Base-by-base conservation (phyloP, 495 filamentous ascomycete species). In the Cercophora samala region DNA sequence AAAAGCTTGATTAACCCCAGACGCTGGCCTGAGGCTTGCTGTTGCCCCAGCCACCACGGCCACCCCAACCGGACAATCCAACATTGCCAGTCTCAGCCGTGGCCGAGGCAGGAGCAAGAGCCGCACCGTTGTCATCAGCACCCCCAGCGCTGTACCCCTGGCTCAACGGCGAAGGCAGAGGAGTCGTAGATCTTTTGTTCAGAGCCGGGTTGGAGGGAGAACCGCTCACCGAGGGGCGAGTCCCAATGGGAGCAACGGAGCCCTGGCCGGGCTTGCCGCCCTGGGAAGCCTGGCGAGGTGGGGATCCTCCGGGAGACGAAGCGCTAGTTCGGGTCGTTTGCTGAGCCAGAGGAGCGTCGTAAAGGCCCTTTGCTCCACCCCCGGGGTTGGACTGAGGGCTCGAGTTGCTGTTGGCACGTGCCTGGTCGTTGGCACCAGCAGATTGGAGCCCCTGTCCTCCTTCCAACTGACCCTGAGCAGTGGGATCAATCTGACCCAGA, bases 211-310 rank as follows among this genome's bases (percentile, higher is more conserved):
- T 94, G 13, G 80, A 74, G 68, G 88, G 86, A 58, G 75, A 72
- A 68, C 83, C 77, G 37, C 79, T 74, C 15, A 66, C 83, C 24
- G 84, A 80, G 0, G 93, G 95, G 29, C 95, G 89, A 60, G 96
- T 97, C 52, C 95, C 95, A 70, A 99, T 99, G 23, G 95, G 94
- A 18, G 93, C 94, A 21, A 97, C 92, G 21, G 87, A 82, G 37
- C 72, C 69, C 64, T 79, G 79, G 29, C 74, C 73, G 5, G 79
- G 69, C 66, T 87, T 86, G 51, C 80, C 81, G 22, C 80, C 86
- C 21, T 83, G 79, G 11, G 81, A 78, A 19, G 81, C 78, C 70
- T 89, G 86, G 67, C 89, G 88, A 58, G 93, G 92, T 15, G 93
- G 91, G 6, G 93, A 96, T n/a, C 88, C 92, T 68, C 90, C 88